Base-by-base conservation (phyloP, 805 yeast genomes). In the Saccharomycopsis sp. region DNA sequence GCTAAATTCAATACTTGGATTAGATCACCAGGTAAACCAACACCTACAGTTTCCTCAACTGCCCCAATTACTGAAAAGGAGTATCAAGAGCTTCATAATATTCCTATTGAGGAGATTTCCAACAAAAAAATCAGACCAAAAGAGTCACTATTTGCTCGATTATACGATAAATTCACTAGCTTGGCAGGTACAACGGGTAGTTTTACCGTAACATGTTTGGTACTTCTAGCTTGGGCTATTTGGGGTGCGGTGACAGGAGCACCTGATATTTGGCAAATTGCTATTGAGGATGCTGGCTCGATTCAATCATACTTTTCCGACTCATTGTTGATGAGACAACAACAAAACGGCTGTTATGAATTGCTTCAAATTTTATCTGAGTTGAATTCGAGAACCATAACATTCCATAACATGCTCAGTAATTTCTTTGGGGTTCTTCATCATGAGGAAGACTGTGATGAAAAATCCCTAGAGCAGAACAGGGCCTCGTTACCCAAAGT, bases 271-370 rank as follows among this genome's bases (percentile, higher is more conserved):
- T 73, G 77, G 77, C 76, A 73, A 62, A 72, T 73, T 44, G 70
- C 70, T 2, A 73, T 73, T 74, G 75, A 73, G 61, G 76, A 73
- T 63, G 75, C 74, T 18, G 73, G 71, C 57, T 71, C 76, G 0
- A 70, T 73, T 53, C 76, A 72, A 61, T 62, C 72, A 54, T 73
- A 73, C 59, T 57, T 71, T 24, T 73, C 75, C 72, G 75, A 73
- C 59, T 72, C 76, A 1, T 61, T 73, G n/a, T 59, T 73, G 55
- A 73, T 71, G 73, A 67, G 77, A 63, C 76, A 73, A 56, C 76
- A 73, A 55, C 53, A 64, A 41, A 68, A 66, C 61, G 72, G 61
- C 61, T 63, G 57, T 59, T 68, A 57, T 56, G 69, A 20, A 63
- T 67, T 64, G 66, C 66, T 61, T 63, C 68, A 53, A 51, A 61